Conservation (phyloP, 1,284 basidiomycete genomes). For the Erythrobasidium hasegawianum region DNA sequence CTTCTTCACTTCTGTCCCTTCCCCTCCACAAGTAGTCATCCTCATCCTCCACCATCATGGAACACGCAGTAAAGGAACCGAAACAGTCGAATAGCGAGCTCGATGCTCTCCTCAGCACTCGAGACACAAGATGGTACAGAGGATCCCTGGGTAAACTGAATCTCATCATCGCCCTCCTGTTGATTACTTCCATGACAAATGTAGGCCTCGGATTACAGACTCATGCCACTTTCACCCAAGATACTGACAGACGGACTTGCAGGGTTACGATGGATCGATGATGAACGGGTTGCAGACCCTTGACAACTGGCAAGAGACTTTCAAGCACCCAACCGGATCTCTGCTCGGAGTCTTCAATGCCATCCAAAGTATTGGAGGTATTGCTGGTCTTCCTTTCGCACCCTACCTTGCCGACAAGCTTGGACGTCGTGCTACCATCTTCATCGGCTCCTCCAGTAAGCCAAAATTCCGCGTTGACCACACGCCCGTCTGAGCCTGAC, state of each 20-base stretch:
- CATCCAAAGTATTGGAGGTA: slow-evolving; percentile 63
- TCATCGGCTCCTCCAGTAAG: slow-evolving; percentile 52
- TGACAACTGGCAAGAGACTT: slow-evolving; percentile 51
- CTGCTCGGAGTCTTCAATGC: slow-evolving; percentile 66
- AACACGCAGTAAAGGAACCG: neutral
- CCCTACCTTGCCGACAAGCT: slow-evolving; percentile 59
- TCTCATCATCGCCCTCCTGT: slow-evolving; percentile 58
- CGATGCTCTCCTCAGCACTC: slow-evolving; percentile 5
- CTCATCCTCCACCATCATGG: too few species aligned
- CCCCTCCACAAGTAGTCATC: neutral
- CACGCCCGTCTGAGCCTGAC: neutral
- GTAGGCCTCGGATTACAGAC: slow-evolving; percentile 48
- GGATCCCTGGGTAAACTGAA: slow-evolving; percentile 51
- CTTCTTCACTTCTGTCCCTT: neutral
- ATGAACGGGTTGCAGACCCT: slow-evolving; percentile 56
- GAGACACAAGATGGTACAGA: slow-evolving; percentile 15
- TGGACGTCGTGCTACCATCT: slow-evolving; percentile 58
- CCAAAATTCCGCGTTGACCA: neutral
- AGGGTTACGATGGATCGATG: slow-evolving; percentile 59
- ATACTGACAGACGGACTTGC: too few species aligned
- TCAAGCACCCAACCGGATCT: slow-evolving; percentile 56
- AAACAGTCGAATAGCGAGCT: neutral
- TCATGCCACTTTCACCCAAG: too few species aligned
- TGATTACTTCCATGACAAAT: slow-evolving; percentile 61
- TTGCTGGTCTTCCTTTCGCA: slow-evolving; percentile 59